Base-by-base conservation (phyloP, 352 stramenopile species). In the Chrysophaeum taylorii region DNA sequence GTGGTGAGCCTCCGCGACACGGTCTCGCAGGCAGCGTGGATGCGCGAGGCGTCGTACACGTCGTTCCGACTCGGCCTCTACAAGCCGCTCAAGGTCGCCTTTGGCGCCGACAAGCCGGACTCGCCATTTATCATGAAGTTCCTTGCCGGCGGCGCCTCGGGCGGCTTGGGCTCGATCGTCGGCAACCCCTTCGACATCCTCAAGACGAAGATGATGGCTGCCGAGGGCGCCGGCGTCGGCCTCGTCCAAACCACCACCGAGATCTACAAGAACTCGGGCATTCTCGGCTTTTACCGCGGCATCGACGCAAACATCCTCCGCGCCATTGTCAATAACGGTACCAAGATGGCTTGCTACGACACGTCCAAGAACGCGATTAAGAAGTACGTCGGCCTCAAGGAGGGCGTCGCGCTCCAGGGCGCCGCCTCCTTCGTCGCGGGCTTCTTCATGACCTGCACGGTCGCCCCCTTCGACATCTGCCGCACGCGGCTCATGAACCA, bases 401-500 rank as follows among this genome's bases (percentile, higher is more conserved):
- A 42, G 14, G 79, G 78, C 25, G 43, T 86, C 15, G 45, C 75
- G 15, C 84, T 79, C 60, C 74, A 83, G 69, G 86, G 85, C 64
- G 73, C 78, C 64, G 78, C 79, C 1, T 79, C 82, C 33, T 75
- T 82, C 31, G 74, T 73, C 38, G 84, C 84, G 39, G 84, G 84
- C 66, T 88, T 90, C 68, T 87, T 87, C 75, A 90, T 90, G 84
- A 87, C 84, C 48, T 81, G 53, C 5, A 88, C 84, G 39, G 84
- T 90, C 5, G 75, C 77, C 64, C 84, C 84, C 21, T 88, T 89
- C 72, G 84, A 90, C 62, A 87, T 87, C 75, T 63, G 88, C 23
- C 79, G 84, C 71, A 90, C 84, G n/a, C 69, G 78, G 69, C 71
- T 89, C 4, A 81, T 79, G 75, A 80, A 81, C 52, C 72, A 80